Evolutionary conservation across 495 filamentous ascomycete genomes (phyloP).

Genomic region (Viridothelium virens): DNA sequence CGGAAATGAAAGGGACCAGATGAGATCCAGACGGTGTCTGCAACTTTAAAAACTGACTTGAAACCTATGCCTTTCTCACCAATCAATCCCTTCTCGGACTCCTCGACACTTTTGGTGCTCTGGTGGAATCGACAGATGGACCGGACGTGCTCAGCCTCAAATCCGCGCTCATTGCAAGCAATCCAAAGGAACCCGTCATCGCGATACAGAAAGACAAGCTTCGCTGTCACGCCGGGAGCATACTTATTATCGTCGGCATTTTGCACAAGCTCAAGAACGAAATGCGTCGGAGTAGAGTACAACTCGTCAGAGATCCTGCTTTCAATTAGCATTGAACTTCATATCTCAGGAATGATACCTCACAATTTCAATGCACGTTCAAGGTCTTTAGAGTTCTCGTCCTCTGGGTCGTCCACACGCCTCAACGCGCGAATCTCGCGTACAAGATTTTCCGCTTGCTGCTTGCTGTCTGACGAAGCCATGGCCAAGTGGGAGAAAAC

Average conservation of each 20-base stretch:
- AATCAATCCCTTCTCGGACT: constrained; percentile 17
- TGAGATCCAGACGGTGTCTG: constrained; percentile 19
- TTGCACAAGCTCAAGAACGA: constrained; percentile 24
- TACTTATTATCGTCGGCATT: constrained; percentile 26
- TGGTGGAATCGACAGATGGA: constrained; percentile 19
- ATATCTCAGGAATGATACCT: background rate
- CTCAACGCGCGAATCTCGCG: background rate
- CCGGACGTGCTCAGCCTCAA: constrained; percentile 17
- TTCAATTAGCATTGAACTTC: background rate
- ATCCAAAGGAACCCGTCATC: constrained; percentile 18
- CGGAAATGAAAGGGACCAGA: constrained; percentile 18
- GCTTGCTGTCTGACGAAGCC: background rate
- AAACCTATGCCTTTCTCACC: constrained; percentile 28
- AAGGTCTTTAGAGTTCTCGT: constrained; percentile 18
- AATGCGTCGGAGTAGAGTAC: constrained; percentile 20
- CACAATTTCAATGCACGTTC: constrained; percentile 13
- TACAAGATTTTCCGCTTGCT: background rate
- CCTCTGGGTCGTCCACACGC: background rate
- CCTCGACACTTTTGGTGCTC: constrained; percentile 19
- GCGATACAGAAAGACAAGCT: constrained; percentile 17
- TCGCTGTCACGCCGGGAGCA: background rate
- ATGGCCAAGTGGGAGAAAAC: background rate
- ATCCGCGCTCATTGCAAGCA: constrained; percentile 24
- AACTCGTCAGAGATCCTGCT: constrained; percentile 18
- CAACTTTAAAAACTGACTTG: constrained; percentile 25